These are phyloP conservation scores for Lactarius tabidus DNA, from an alignment of 768 basidiomycete genomes.

Conservation along the genomic window DNA sequence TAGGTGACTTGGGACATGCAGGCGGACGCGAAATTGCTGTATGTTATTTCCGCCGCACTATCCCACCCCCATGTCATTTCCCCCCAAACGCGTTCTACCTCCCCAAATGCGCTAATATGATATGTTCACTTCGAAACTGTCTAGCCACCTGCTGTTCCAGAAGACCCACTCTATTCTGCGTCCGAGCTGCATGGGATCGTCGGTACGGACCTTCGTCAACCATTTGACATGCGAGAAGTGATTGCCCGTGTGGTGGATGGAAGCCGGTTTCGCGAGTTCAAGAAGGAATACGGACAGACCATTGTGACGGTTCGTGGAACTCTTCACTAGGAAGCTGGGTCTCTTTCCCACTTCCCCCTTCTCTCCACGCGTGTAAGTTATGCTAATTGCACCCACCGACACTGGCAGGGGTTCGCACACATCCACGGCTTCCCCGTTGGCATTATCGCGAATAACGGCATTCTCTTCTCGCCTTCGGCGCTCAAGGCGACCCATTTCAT, in stretches of 20 bases:
- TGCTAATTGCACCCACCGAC: not conserved
- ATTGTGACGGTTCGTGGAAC: slow-evolving; percentile 70
- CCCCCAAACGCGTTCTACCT: no score
- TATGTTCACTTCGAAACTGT: not conserved
- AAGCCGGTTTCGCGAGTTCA: slow-evolving; percentile 90
- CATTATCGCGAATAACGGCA: slow-evolving; percentile 92
- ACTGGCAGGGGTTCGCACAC: slow-evolving; percentile 74
- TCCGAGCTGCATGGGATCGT: slow-evolving; percentile 88
- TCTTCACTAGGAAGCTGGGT: not conserved
- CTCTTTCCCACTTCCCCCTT: slow-evolving; percentile 4
- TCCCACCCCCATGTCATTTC: not conserved
- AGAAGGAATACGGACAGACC: slow-evolving; percentile 90
- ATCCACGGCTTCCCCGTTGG: slow-evolving; percentile 89
- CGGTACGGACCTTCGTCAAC: slow-evolving; percentile 81
- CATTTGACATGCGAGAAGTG: slow-evolving; percentile 92
- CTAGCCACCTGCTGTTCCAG: slow-evolving; percentile 54
- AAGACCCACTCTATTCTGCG: slow-evolving; percentile 74
- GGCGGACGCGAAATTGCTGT: slow-evolving; percentile 50
- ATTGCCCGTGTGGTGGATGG: slow-evolving; percentile 91
- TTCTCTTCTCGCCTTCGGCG: slow-evolving; percentile 90
- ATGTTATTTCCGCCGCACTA: slow-evolving; percentile 28
- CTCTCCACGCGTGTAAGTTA: not conserved
- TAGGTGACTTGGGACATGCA: slow-evolving; percentile 72
- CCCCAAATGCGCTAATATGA: slow-evolving; percentile 13
- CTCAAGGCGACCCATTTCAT: slow-evolving; percentile 96